Evolutionary conservation across 2,329 filamentous ascomycete genomes (phyloP).

Genomic region (Trichophyton schoenleinii): DNA sequence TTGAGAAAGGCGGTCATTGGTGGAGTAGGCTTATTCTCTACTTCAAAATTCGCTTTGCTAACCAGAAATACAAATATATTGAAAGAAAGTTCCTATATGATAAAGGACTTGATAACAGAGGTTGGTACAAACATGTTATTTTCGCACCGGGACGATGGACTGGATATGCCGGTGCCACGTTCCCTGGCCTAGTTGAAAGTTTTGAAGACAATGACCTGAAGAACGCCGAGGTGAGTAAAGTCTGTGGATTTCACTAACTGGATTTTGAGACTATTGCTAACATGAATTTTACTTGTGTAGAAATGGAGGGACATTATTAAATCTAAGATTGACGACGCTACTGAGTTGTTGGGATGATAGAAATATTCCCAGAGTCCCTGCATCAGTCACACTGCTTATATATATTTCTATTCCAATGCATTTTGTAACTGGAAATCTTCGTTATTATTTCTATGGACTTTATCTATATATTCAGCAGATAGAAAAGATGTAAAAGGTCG

Average conservation of each 20-base stretch:
- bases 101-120: constrained; percentile 61
- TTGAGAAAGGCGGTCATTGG: constrained; percentile 38
- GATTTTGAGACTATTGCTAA: background rate
- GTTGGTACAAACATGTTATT: constrained; percentile 91
- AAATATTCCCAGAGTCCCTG: no score
- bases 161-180: constrained; percentile 66
- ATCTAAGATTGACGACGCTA: constrained; percentile 20
- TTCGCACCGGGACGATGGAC: constrained; percentile 89
- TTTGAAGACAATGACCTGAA: constrained; percentile 40
- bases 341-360: background rate
- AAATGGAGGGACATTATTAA: constrained; percentile 32
- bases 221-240: constrained; percentile 40
- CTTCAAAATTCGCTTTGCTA: constrained; percentile 52
- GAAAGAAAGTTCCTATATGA: constrained; percentile 69
- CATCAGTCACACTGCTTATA: background rate
- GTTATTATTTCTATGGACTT: background rate
- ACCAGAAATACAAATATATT: constrained; percentile 70
- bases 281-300: constrained; percentile 15
- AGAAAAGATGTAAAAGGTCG: background rate
- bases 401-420: no score
- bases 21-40: constrained; percentile 54
- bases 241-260: constrained; percentile 1
- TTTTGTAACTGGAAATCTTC: background rate
- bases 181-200: constrained; percentile 51
- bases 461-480: background rate